Evolutionary conservation across 78 protist species (phyloP).

Genomic region (Creolimax fragrantissima): DNA sequence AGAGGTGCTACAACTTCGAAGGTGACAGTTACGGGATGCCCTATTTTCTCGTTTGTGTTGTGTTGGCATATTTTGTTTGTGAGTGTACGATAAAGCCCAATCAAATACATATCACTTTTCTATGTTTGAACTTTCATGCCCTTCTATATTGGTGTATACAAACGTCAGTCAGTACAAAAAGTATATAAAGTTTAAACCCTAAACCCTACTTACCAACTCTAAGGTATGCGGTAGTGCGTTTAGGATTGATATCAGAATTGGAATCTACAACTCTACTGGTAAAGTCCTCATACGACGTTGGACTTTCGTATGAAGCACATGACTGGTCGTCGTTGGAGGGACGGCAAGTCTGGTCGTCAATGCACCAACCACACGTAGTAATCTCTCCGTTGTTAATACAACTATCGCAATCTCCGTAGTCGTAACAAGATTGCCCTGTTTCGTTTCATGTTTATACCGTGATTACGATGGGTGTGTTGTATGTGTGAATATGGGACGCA

Average conservation of each 20-base stretch:
- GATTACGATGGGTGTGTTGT: too few species aligned
- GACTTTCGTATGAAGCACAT: neutral
- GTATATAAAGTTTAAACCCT: neutral
- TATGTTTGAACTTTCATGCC: neutral
- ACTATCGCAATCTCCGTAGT: neutral
- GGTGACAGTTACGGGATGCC: neutral
- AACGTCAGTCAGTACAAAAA: neutral
- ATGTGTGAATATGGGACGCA: too few species aligned
- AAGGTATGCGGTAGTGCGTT: neutral
- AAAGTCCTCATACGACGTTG: neutral
- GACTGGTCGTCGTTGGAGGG: neutral
- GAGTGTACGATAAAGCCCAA: neutral
- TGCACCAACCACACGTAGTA: neutral
- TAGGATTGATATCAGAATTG: neutral
- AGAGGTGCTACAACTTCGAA: neutral
- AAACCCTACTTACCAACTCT: neutral
- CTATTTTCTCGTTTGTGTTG: neutral
- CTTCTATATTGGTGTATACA: neutral
- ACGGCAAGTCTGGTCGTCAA: neutral
- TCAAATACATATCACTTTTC: neutral
- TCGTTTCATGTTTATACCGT: too few species aligned
- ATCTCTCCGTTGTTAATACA: neutral
- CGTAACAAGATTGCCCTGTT: neutral
- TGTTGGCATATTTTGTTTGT: neutral
- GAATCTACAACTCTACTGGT: neutral